These are phyloP conservation scores for Podosphaera fusca DNA, from an alignment of 2,329 filamentous ascomycete genomes.

Conservation along the genomic window DNA sequence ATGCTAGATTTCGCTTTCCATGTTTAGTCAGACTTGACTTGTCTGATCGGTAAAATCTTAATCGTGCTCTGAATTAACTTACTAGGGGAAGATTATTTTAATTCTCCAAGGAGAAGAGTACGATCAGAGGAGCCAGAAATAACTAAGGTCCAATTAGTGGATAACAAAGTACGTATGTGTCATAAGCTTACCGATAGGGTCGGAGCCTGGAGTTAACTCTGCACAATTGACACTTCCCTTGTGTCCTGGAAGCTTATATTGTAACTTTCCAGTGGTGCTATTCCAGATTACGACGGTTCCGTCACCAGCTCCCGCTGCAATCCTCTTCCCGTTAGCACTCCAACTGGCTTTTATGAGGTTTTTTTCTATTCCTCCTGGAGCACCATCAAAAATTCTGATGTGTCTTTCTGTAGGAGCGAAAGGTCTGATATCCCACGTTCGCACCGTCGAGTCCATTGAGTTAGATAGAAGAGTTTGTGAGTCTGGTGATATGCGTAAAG, in stretches of 20 bases:
- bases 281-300: slow-evolving; percentile 86
- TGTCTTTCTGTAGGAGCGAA: slow-evolving; percentile 77
- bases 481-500: slow-evolving; percentile 76
- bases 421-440: slow-evolving; percentile 88
- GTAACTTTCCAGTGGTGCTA: slow-evolving; percentile 60
- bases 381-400: slow-evolving; percentile 80
- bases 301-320: slow-evolving; percentile 76
- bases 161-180: background rate
- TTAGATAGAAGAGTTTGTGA: slow-evolving; percentile 77
- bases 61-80: too few relatives aligned
- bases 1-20: too few relatives aligned
- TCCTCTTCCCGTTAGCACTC: slow-evolving; percentile 65
- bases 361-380: slow-evolving; percentile 66
- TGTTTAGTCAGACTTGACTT: too few relatives aligned
- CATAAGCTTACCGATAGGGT: slow-evolving; percentile 58
- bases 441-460: slow-evolving; percentile 78
- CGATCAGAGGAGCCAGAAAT: slow-evolving; percentile 79
- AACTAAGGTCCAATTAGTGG: slow-evolving; percentile 27
- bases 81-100: slow-evolving; percentile 28
- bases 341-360: slow-evolving; percentile 80
- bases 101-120: slow-evolving; percentile 61
- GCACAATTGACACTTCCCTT: slow-evolving; percentile 90
- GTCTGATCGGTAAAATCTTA: too few relatives aligned
- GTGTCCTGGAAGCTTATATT: slow-evolving; percentile 89
- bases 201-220: slow-evolving; percentile 63